Conservation (phyloP, 495 filamentous ascomycete genomes). For the Peziza echinospora region DNA sequence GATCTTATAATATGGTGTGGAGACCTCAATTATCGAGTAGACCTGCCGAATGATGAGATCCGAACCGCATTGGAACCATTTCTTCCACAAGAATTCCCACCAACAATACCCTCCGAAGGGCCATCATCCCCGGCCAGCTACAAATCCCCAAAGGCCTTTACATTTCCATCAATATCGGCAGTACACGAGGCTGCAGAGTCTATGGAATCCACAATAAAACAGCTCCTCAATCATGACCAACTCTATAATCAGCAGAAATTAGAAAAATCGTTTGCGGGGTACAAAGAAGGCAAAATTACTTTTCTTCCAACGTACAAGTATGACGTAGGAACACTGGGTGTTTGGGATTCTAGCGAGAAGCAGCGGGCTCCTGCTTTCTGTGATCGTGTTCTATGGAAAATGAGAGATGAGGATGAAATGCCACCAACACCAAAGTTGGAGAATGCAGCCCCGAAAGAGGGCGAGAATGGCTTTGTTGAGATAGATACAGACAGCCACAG, state of each 20-base stretch:
- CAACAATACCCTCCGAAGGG: slow-evolving; percentile 2
- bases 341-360: slow-evolving; percentile 92
- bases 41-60: slow-evolving; percentile 79
- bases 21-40: slow-evolving; percentile 86
- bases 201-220: slow-evolving; percentile 66
- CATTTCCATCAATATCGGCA: slow-evolving; percentile 9
- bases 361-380: slow-evolving; percentile 87
- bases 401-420: slow-evolving; percentile 44
- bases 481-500: neutral
- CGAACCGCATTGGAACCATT: slow-evolving; percentile 40
- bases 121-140: slow-evolving; percentile 2
- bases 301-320: slow-evolving; percentile 95
- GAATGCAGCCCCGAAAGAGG: slow-evolving; percentile 52
- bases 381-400: slow-evolving; percentile 75
- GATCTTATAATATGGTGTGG: slow-evolving; percentile 94
- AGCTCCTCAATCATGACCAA: slow-evolving; percentile 78
- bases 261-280: slow-evolving; percentile 69
- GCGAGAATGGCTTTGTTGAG: slow-evolving; percentile 16
- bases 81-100: slow-evolving; percentile 17
- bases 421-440: slow-evolving; percentile 35
- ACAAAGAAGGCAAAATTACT: slow-evolving; percentile 67
- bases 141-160: slow-evolving; percentile 1
- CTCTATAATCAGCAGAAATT: slow-evolving; percentile 49
- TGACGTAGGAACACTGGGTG: slow-evolving; percentile 76
- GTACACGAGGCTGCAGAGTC: slow-evolving; percentile 23